phyloP scores from a whole-genome alignment of 169 alveolate genomes.

The Eimeria sp. region DNA sequence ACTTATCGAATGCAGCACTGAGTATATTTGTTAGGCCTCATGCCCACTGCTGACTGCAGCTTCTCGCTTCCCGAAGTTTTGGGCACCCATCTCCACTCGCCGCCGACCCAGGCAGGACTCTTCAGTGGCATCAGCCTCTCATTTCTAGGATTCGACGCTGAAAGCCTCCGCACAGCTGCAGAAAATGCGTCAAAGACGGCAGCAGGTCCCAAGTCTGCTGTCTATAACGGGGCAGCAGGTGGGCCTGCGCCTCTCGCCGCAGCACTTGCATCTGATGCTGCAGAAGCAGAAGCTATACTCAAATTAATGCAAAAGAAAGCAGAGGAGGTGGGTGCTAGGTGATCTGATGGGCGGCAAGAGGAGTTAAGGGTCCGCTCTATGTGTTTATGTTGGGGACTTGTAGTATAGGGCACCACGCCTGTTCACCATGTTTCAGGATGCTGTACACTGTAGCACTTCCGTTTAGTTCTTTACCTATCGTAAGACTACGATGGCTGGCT shows the following conservation, averaged over 20 bases:
- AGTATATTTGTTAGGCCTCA: not conserved
- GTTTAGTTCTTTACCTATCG: not conserved
- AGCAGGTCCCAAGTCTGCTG: not conserved
- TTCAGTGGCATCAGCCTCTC: conserved; percentile 50
- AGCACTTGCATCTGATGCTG: conserved; percentile 27
- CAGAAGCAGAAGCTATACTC: conserved; percentile 35
- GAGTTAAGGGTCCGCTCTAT: not conserved
- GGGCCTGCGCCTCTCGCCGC: not conserved
- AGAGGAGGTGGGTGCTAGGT: not conserved
- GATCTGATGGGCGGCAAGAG: not conserved
- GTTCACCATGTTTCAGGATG: not conserved
- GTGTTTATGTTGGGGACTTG: not conserved
- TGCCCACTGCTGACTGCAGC: not conserved
- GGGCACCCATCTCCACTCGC: not conserved
- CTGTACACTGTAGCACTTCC: not conserved
- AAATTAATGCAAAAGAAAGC: conserved; percentile 27
- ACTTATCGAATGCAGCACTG: not conserved
- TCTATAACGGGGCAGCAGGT: not conserved
- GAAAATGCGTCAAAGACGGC: conserved; percentile 4
- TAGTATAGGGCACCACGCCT: not conserved
- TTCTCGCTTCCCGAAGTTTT: not conserved
- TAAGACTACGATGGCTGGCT: not conserved
- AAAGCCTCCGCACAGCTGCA: conserved; percentile 2
- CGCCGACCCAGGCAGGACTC: not conserved
- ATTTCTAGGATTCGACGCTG: conserved; percentile 47